Evolutionary conservation across 164 flowering plant species (phyloP).

Genomic region (Brasenia schreberi): DNA sequence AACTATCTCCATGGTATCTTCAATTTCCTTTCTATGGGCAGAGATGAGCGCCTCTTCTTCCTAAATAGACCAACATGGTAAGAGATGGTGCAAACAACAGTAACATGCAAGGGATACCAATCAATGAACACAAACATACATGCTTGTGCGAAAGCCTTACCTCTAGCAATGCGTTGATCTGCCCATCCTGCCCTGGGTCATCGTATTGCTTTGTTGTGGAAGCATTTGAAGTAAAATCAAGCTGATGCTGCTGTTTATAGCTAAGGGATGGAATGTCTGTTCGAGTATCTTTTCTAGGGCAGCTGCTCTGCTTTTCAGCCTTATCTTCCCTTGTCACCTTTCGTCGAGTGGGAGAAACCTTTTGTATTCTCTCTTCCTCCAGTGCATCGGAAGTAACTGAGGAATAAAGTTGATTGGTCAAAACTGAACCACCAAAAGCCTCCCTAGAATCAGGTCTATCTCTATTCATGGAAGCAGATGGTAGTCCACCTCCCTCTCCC

Average conservation of each 20-base stretch:
- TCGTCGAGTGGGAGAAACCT: slow-evolving; percentile 85
- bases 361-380: slow-evolving; percentile 55
- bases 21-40: slow-evolving; percentile 96
- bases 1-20: slow-evolving; percentile 97
- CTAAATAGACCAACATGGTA: slow-evolving; percentile 17
- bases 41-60: slow-evolving; percentile 94
- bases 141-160: slow-evolving; percentile 14
- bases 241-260: slow-evolving; percentile 34
- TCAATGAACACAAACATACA: neutral
- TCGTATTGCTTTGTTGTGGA: slow-evolving; percentile 33
- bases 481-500: slow-evolving; percentile 32
- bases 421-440: slow-evolving; percentile 28
- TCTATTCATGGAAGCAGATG: slow-evolving; percentile 35
- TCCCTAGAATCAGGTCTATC: slow-evolving; percentile 35
- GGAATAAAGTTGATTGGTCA: slow-evolving; percentile 22
- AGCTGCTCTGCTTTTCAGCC: slow-evolving; percentile 44
- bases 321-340: slow-evolving; percentile 60
- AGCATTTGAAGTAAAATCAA: slow-evolving; percentile 22
- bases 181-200: slow-evolving; percentile 45
- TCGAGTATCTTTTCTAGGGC: slow-evolving; percentile 40
- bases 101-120: too few species aligned
- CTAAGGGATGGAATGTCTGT: slow-evolving; percentile 27
- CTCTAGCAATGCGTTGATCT: slow-evolving; percentile 80
- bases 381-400: slow-evolving; percentile 29
- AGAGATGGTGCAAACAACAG: neutral